phyloP scores from a whole-genome alignment of 345 rosid genomes.

The Dipteronia sinensis region DNA sequence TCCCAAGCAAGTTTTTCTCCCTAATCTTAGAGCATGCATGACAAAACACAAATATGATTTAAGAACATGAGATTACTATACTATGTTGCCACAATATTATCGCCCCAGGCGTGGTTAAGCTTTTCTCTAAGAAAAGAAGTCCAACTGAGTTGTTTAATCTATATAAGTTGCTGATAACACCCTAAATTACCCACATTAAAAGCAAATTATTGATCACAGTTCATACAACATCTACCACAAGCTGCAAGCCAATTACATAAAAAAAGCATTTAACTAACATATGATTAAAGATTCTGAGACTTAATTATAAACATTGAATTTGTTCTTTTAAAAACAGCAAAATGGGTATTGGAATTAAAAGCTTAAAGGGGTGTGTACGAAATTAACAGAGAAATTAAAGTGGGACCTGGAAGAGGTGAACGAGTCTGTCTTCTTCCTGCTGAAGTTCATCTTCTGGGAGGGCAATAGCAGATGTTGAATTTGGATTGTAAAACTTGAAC shows the following conservation, averaged over 20 bases:
- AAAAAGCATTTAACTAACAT: background rate
- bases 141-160: background rate
- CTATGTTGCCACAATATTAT: too few relatives aligned
- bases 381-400: background rate
- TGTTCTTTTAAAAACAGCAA: background rate
- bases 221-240: background rate
- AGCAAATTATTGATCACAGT: background rate
- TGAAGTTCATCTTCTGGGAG: conserved; percentile 50
- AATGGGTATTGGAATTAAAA: background rate
- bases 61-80: too few relatives aligned
- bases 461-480: conserved; percentile 50
- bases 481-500: conserved; percentile 25
- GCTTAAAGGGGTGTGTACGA: background rate
- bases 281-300: background rate
- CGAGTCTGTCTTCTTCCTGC: conserved; percentile 70
- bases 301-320: background rate
- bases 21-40: too few relatives aligned
- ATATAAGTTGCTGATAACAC: background rate
- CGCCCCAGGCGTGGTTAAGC: too few relatives aligned
- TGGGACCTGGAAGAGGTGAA: conserved; percentile 73
- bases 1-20: too few relatives aligned
- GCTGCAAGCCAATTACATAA: background rate
- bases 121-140: too few relatives aligned
- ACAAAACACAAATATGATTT: too few relatives aligned
- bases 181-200: background rate